These are phyloP conservation scores for Polygonum maritimum DNA, from an alignment of 148 eudicot genomes.

Conservation along the genomic window DNA sequence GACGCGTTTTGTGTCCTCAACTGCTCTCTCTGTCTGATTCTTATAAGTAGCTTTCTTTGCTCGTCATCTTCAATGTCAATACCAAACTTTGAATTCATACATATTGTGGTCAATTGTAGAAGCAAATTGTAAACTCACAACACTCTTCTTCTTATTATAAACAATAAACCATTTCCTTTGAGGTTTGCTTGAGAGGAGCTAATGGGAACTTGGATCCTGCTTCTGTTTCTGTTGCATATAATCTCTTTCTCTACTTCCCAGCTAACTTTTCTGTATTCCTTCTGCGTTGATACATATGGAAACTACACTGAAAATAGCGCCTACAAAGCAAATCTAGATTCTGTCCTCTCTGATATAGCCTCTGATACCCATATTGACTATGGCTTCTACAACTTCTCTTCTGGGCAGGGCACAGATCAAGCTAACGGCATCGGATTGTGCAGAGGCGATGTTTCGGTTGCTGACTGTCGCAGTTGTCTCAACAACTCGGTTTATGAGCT, in stretches of 20 bases:
- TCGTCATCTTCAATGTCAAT: no score
- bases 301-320: conserved; percentile 13
- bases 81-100: background rate
- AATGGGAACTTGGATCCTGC: background rate
- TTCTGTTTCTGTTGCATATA: background rate
- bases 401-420: conserved; percentile 7
- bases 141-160: background rate
- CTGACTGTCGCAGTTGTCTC: conserved; percentile 22
- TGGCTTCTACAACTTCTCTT: conserved; percentile 14
- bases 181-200: background rate
- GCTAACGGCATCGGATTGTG: conserved; percentile 18
- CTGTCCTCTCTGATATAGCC: conserved; percentile 7
- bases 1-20: conserved; percentile 6
- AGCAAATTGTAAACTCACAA: background rate
- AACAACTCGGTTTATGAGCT: conserved; percentile 10
- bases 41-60: background rate
- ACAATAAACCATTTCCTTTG: background rate
- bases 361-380: conserved; percentile 12
- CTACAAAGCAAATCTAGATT: conserved; percentile 11
- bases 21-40: background rate
- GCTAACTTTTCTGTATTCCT: background rate
- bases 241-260: conserved; percentile 3
- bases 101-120: background rate
- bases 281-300: conserved; percentile 4
- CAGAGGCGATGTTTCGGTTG: conserved; percentile 18